Percentiles rank a stretch among this genome's conserved stretches.
Evolutionary conservation across 768 basidiomycete genomes (phyloP).

Genomic region (Peribolospora kevripleyi): DNA sequence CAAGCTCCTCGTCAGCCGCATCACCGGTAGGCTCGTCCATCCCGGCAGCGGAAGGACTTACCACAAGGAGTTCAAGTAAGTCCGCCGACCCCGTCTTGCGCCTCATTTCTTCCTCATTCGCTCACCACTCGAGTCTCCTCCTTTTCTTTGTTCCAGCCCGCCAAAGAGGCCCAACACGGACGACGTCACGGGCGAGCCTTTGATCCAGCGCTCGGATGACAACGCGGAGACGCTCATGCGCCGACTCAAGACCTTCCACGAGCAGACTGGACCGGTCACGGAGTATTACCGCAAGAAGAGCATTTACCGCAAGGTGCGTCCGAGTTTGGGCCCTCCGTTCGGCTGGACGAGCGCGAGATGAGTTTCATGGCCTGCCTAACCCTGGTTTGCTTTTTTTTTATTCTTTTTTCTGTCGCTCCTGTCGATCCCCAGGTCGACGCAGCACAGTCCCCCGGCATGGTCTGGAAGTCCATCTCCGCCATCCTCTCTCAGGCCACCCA

Average conservation of each 20-base stretch:
- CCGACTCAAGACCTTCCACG: conserved; percentile 67
- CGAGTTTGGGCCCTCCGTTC: neutral
- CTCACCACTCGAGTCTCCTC: neutral
- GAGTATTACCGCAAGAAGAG: conserved; percentile 85
- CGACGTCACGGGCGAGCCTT: conserved; percentile 81
- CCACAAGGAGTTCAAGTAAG: conserved; percentile 80
- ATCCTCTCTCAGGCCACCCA: conserved; percentile 8
- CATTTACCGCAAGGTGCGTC: conserved; percentile 7
- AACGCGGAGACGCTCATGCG: conserved; percentile 85
- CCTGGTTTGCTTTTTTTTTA: neutral
- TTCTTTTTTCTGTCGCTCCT: conserved; percentile 16
- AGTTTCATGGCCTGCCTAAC: neutral
- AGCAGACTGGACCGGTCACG: conserved; percentile 81
- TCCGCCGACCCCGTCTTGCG: neutral
- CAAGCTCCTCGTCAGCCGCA: conserved; percentile 83
- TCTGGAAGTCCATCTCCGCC: conserved; percentile 34
- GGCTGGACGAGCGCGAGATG: neutral
- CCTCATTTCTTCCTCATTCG: neutral
- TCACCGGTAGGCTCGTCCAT: conserved; percentile 88
- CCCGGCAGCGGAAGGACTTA: conserved; percentile 70
- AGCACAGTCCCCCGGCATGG: conserved; percentile 70
- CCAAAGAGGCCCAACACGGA: conserved; percentile 89
- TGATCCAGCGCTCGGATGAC: conserved; percentile 93
- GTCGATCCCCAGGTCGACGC: conserved; percentile 63
- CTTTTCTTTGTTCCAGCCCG: conserved; percentile 34